These are phyloP conservation scores for Chamaecyparis obtusa DNA, from an alignment of 75 land plant species.

Conservation along the genomic window DNA sequence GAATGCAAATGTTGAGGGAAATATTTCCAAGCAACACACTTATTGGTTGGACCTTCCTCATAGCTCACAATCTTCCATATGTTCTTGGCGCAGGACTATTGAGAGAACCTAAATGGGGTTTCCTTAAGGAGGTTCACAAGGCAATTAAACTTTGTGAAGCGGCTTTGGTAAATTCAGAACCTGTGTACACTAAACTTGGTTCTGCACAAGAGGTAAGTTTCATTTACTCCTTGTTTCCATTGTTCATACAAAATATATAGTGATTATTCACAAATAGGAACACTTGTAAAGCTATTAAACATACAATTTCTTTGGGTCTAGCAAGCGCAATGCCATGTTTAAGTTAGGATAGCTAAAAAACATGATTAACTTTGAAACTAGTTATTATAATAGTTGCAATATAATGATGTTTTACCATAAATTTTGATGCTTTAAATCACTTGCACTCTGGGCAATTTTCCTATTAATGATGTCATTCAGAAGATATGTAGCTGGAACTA, in stretches of 20 bases:
- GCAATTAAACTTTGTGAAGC: conserved; percentile 62
- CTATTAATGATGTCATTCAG: background rate
- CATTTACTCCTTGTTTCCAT: background rate
- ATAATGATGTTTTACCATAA: background rate
- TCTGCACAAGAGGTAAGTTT: conserved; percentile 53
- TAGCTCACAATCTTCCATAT: background rate
- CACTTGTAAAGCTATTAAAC: background rate
- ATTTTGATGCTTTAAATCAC: background rate
- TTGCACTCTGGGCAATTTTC: background rate
- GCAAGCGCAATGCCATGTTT: background rate
- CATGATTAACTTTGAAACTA: background rate
- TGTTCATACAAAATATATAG: background rate
- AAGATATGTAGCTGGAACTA: background rate
- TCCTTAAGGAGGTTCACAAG: conserved; percentile 57
- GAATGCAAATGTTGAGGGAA: background rate
- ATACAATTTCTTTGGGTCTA: background rate
- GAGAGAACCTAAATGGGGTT: conserved; percentile 62
- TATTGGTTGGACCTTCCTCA: background rate
- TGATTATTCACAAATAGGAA: background rate
- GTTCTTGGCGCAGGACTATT: conserved; percentile 26
- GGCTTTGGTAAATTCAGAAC: conserved; percentile 53
- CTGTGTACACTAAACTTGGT: conserved; percentile 50
- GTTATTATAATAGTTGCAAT: background rate
- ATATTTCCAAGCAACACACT: background rate
- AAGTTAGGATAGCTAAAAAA: background rate